Base-by-base conservation (phyloP, 441 rosid species). In the Breynia disticha region DNA sequence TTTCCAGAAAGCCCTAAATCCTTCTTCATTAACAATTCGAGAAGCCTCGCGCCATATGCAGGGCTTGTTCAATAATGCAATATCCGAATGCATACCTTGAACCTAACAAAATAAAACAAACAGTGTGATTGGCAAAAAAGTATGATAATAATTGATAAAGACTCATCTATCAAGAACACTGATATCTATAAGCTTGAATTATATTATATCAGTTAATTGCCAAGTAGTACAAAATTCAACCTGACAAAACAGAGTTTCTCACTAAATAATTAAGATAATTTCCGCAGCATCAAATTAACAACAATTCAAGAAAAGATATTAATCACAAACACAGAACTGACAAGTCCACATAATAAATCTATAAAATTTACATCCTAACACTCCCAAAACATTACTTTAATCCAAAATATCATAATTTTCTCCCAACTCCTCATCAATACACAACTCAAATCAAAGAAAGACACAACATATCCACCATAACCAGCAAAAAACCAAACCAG, bases 11-110 rank as follows among this genome's bases (percentile, higher is more conserved):
- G 97, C 96, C 69, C 84, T 80, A 70, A 82, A 69, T 43, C 98
- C 96, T 71, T 86, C 98, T 74, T 91, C 95, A 24, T 68, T 69
- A 51, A 76, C 42, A 51, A 91, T 67, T 21, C 83, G 84, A 0
- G 88, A 81, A 53, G 95, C 95, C 72, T 87, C 96, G 1, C 61
- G 73, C 90, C 81, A 83, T 51, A 90, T 69, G 61, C 86, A 55
- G 53, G 87, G 65, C 59, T 80, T 76, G 55, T 71, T 75, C 68
- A 87, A 54, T 18, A 78, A 61, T 20, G 80, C 64, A 48, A 67
- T 81, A 70, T 83, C 85, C 16, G 90, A 55, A 56, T 90, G 93
- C 98, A 90, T 90, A 13, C 98, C 98, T 80, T 87, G 97, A 66
- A 90, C 83, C 98, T 90, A 70, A 61, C 45, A 48, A 56, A 46